A percentile compares a stretch with the other conserved stretches of the same genome.
Conservation (phyloP, 805 yeast species). For the Candida odintsovae region DNA sequence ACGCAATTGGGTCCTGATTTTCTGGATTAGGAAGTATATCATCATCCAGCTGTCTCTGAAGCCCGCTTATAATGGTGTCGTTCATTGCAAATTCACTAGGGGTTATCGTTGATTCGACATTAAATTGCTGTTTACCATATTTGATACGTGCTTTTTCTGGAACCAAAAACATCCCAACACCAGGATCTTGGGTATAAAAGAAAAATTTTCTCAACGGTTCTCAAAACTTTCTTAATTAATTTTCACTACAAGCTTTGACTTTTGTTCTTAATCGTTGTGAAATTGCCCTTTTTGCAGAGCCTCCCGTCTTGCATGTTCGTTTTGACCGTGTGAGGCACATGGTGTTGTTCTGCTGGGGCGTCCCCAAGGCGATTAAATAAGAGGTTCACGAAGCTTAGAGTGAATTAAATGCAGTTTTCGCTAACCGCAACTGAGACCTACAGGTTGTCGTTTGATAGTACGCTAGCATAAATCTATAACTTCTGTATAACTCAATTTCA, state of each 20-base stretch:
- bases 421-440: slow-evolving; percentile 28
- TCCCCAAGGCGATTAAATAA: not conserved
- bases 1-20: slow-evolving; percentile 5
- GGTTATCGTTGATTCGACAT: too few relatives aligned
- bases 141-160: too few relatives aligned
- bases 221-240: too few relatives aligned
- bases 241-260: not conserved
- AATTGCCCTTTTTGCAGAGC: not conserved
- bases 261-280: not conserved
- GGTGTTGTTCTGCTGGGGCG: not conserved
- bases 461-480: slow-evolving; percentile 24
- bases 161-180: not conserved
- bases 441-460: slow-evolving; percentile 30
- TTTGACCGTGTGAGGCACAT: not conserved
- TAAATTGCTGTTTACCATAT: too few relatives aligned
- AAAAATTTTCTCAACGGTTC: not conserved
- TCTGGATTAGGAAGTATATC: slow-evolving; percentile 1
- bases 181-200: not conserved
- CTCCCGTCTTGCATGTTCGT: not conserved
- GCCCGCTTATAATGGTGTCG: not conserved
- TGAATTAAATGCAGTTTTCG: slow-evolving; percentile 23
- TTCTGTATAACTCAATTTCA: not conserved
- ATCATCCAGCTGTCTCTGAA: not conserved
- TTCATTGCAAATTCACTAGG: not conserved
- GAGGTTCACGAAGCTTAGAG: not conserved